A percentile compares a stretch with the other conserved stretches of the same genome.
These are phyloP conservation scores for Chlorella sp. DNA, from an alignment of 139 green algal genomes.

Conservation along the genomic window DNA sequence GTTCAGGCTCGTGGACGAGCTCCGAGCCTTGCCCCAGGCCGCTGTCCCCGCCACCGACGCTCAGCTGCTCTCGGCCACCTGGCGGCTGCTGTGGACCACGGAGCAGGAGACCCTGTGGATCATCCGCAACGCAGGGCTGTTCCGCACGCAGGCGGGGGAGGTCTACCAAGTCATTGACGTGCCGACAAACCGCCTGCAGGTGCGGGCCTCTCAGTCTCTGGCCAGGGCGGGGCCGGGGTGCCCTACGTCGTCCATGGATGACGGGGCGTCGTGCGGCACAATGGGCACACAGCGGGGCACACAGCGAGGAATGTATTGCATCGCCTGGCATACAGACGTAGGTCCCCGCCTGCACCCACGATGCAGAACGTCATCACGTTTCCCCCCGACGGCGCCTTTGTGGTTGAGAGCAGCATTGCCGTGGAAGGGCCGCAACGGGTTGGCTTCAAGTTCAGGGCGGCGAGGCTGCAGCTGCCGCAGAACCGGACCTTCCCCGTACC, in stretches of 20 bases:
- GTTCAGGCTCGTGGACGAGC: not conserved
- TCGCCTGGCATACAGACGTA: not conserved
- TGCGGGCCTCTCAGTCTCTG: too few relatives aligned
- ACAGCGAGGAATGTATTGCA: not conserved
- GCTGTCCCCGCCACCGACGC: not conserved
- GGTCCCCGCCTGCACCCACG: too few relatives aligned
- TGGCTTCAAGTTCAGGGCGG: slow-evolving; percentile 62
- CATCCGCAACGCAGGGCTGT: slow-evolving; percentile 65
- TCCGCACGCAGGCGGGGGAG: slow-evolving; percentile 72
- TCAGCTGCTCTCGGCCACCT: not conserved
- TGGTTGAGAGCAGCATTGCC: slow-evolving; percentile 48
- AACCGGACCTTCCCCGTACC: slow-evolving; percentile 43
- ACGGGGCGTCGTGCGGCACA: not conserved
- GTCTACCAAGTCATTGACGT: slow-evolving; percentile 79
- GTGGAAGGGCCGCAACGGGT: slow-evolving; percentile 39
- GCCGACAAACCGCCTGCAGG: too few relatives aligned
- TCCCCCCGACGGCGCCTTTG: slow-evolving; percentile 74
- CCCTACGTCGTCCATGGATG: not conserved
- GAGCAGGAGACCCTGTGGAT: slow-evolving; percentile 74
- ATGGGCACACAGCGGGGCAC: not conserved
- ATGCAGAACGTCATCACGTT: slow-evolving; percentile 87
- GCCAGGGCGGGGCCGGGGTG: too few relatives aligned
- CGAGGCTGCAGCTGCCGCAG: slow-evolving; percentile 49
- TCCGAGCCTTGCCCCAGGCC: not conserved
- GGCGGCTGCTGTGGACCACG: not conserved